phyloP scores from a whole-genome alignment of 2,329 filamentous ascomycete genomes.

The Fonsecaea monophora region DNA sequence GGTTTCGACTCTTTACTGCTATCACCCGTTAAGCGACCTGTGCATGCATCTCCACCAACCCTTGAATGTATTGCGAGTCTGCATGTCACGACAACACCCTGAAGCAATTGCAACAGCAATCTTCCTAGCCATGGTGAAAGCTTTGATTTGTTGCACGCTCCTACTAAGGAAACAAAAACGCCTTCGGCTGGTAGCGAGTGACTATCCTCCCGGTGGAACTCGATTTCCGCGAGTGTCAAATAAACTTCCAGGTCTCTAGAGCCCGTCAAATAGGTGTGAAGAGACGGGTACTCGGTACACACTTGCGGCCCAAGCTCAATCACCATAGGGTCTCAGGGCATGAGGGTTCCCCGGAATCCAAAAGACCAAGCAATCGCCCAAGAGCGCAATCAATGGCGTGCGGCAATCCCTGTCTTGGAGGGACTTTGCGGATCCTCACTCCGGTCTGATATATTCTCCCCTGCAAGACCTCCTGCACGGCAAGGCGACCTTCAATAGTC shows the following conservation, averaged over 20 bases:
- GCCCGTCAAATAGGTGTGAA: not conserved
- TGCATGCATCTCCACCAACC: not conserved
- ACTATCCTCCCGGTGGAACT: not conserved
- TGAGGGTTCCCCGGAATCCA: not conserved
- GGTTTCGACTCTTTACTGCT: not conserved
- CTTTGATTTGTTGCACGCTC: not conserved
- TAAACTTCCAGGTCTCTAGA: not conserved
- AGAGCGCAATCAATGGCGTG: slow-evolving; percentile 14
- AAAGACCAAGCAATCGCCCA: not conserved
- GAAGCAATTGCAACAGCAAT: not conserved
- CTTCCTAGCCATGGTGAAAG: not conserved
- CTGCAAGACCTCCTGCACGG: slow-evolving; percentile 16
- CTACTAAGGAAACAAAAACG: not conserved
- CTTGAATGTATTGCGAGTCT: not conserved
- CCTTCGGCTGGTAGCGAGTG: not conserved
- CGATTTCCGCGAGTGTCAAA: not conserved
- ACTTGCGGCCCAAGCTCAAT: not conserved
- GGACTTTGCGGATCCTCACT: slow-evolving; percentile 11
- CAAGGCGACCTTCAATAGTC: slow-evolving; percentile 13
- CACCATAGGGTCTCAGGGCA: not conserved
- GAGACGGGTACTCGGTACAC: not conserved
- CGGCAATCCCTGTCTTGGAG: slow-evolving; percentile 20
- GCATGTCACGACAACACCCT: not conserved
- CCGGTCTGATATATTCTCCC: slow-evolving; percentile 7
- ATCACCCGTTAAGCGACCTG: not conserved